Base-by-base conservation (phyloP, 2,329 filamentous ascomycete species). In the Scopulariopsis brevicaulis region DNA sequence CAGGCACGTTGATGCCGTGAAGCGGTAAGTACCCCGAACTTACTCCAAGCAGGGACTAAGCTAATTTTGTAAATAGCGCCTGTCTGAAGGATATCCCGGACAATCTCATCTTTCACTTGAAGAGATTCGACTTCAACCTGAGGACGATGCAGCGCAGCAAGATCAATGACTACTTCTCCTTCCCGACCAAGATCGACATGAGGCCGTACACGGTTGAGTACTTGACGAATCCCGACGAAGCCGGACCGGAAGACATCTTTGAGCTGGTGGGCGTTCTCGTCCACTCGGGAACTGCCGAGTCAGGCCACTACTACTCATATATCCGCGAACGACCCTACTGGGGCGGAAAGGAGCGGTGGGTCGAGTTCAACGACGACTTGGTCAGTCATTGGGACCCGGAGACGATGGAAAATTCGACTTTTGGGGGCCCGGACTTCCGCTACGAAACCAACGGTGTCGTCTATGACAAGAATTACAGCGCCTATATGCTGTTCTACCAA, bases 401-500 rank as follows among this genome's bases (percentile, higher is more conserved):
- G 1, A 79, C 83, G 24, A 87, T 97, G 72, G 84, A 89, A 60
- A 78, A 80, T 57, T 82, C 86, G 50, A 94, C 92, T 64, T 96
- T 91, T 73, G 89, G 89, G n/a, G 89, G 89, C 1, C 67, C 74
- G 4, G 84, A 87, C 59, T 79, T 78, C 59, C 74, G 79, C 10
- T 73, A 76, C 65, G 73, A 80, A 60, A 66, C 64, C 55, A 71
- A 74, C 64, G 73, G 74, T 60, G 68, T 76, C 20, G 63, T 75
- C 0, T 83, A 79, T 62, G 82, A 85, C 64, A 93, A 92, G 70
- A 80, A 82, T 4, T 86, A 86, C 76, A 97, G 90, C 68, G 94
- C 93, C 14, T 99, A 99, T 70, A 97, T 99, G 89, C 79, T 99
- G 10, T 97, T 99, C 70, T 99, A 99, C 69, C 89, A 96, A 69